These are phyloP conservation scores for Crithidia fasciculata DNA, from an alignment of 208 protist species.

Conservation along the genomic window DNA sequence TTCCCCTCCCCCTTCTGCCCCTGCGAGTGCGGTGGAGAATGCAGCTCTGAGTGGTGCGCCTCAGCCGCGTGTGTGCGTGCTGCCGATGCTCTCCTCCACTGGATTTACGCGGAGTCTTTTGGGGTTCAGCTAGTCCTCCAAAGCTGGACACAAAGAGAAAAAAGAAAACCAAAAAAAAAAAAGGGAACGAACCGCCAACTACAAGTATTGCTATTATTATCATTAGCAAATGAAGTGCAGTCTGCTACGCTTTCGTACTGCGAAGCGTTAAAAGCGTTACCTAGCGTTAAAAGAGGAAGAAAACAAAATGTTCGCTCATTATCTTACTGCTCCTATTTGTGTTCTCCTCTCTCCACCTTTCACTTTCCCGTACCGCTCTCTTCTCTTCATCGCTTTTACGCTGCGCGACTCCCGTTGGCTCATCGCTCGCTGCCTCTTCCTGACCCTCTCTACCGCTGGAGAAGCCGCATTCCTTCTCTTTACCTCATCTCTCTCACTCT, in stretches of 20 bases:
- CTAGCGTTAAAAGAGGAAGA: neutral
- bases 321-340: too few species aligned
- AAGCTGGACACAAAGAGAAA: neutral
- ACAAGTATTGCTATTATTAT: neutral
- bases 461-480: too few species aligned
- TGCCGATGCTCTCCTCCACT: constrained; percentile 33
- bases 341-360: too few species aligned
- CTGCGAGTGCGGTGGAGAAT: neutral
- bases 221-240: too few species aligned
- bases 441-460: too few species aligned
- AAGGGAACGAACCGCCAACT: neutral
- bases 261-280: too few species aligned
- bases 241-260: too few species aligned
- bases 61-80: constrained; percentile 3
- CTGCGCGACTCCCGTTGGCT: too few species aligned
- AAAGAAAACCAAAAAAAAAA: neutral
- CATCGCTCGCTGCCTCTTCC: too few species aligned
- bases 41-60: neutral
- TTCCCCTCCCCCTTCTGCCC: neutral
- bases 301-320: neutral
- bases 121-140: constrained; percentile 13
- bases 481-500: too few species aligned
- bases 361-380: too few species aligned
- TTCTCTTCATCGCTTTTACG: too few species aligned
- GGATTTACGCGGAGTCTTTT: constrained; percentile 30